Evolutionary conservation across 139 green algal species (phyloP).

Genomic region (Micractinium sp.): DNA sequence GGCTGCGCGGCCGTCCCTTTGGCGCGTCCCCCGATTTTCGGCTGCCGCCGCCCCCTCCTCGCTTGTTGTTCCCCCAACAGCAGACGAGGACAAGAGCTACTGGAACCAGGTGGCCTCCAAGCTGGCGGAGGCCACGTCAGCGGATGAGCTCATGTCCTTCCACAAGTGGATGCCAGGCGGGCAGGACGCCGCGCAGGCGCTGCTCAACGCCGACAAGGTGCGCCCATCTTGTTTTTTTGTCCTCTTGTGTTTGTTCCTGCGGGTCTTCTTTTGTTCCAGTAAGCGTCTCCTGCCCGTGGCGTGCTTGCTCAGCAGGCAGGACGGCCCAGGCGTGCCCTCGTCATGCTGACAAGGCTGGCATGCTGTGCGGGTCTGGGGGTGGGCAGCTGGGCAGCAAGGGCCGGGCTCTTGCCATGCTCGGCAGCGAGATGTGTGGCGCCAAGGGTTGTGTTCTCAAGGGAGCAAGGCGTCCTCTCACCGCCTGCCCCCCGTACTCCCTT

Average conservation of each 20-base stretch:
- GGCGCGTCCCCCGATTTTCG: neutral
- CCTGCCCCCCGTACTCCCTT: too few relatives aligned
- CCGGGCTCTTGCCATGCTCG: too few relatives aligned
- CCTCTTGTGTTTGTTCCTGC: too few relatives aligned
- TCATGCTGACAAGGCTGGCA: too few relatives aligned
- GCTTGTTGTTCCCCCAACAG: neutral
- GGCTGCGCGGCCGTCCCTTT: too few relatives aligned
- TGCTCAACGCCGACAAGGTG: constrained; percentile 35
- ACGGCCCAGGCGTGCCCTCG: too few relatives aligned
- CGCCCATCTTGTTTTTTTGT: neutral
- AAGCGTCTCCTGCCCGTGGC: too few relatives aligned
- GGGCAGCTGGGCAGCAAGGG: too few relatives aligned
- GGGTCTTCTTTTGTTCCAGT: neutral
- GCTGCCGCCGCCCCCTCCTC: neutral
- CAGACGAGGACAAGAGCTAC: constrained; percentile 34
- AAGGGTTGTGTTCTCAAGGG: too few relatives aligned
- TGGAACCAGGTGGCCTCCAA: constrained; percentile 36
- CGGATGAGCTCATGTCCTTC: constrained; percentile 35
- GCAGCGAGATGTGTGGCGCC: too few relatives aligned
- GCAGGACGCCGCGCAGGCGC: constrained; percentile 23
- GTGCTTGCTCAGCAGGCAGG: too few relatives aligned
- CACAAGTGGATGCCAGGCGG: constrained; percentile 35
- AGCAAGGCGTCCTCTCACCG: neutral
- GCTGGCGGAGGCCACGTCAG: constrained; percentile 28
- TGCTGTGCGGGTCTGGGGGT: too few relatives aligned